A percentile compares a stretch with the other conserved stretches of the same genome.
These are phyloP conservation scores for Naganishia sp. DNA, from an alignment of 1,284 basidiomycete genomes.

Conservation along the genomic window DNA sequence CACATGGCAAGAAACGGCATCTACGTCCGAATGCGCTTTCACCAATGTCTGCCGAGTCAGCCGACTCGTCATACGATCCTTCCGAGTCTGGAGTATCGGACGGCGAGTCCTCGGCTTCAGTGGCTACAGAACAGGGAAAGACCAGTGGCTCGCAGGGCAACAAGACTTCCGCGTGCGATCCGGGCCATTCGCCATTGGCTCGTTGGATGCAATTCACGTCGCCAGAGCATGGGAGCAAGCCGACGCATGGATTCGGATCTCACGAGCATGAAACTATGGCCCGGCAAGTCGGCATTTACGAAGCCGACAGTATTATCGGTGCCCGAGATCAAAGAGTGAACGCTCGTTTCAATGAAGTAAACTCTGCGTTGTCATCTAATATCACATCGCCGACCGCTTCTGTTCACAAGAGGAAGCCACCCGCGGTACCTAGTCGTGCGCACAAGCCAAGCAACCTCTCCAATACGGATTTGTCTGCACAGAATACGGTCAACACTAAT, in stretches of 20 bases:
- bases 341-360: background rate
- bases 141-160: too few species aligned
- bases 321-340: slow-evolving; percentile 19
- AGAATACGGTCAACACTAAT: slow-evolving; percentile 2
- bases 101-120: background rate
- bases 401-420: slow-evolving; percentile 10
- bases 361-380: background rate
- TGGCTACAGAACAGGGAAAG: too few species aligned
- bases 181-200: slow-evolving; percentile 13
- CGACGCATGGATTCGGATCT: background rate
- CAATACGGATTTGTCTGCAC: background rate
- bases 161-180: background rate
- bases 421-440: slow-evolving; percentile 22
- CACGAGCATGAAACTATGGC: background rate
- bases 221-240: slow-evolving; percentile 7
- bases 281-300: slow-evolving; percentile 4
- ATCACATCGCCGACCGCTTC: background rate
- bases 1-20: slow-evolving; percentile 13
- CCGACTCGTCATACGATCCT: slow-evolving; percentile 6
- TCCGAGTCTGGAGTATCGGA: slow-evolving; percentile 28
- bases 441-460: slow-evolving; percentile 24
- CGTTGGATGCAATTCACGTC: slow-evolving; percentile 27
- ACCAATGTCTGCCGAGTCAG: background rate
- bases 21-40: background rate
- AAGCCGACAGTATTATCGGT: slow-evolving; percentile 21